A percentile compares a stretch with the other conserved stretches of the same genome.
Evolutionary conservation across 75 land plant species (phyloP).

Genomic region (Sequoia sempervirens): DNA sequence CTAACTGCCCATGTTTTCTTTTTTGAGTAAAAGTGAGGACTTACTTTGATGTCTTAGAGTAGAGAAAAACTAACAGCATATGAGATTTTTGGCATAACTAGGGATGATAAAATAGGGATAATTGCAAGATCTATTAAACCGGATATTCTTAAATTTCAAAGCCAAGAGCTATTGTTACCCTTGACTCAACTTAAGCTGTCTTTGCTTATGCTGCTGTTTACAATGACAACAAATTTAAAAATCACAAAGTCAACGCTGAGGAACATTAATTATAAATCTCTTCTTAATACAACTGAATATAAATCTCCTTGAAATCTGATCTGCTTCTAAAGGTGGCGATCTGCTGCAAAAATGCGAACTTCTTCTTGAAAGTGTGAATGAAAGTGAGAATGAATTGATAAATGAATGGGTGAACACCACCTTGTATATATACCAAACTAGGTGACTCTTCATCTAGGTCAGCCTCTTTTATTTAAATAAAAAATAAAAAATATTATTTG

Average conservation of each 20-base stretch:
- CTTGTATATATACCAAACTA: too few species aligned
- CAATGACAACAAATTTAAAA: not conserved
- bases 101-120: not conserved
- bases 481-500: too few species aligned
- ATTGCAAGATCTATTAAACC: not conserved
- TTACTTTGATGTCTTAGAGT: not conserved
- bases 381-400: too few species aligned
- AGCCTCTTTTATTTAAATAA: too few species aligned
- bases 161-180: not conserved
- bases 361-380: too few species aligned
- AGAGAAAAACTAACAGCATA: not conserved
- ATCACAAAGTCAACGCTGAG: not conserved
- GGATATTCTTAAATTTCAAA: not conserved
- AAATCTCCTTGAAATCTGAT: too few species aligned
- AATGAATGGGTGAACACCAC: too few species aligned
- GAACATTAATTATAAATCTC: not conserved
- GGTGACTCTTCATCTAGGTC: too few species aligned
- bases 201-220: not conserved
- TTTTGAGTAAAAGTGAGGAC: not conserved
- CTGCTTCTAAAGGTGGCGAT: too few species aligned
- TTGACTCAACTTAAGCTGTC: not conserved
- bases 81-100: not conserved
- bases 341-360: too few species aligned
- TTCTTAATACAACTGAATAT: too few species aligned
- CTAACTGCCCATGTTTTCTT: not conserved